Conservation (phyloP, 208 protist species). For the Crithidia acanthocephali region DNA sequence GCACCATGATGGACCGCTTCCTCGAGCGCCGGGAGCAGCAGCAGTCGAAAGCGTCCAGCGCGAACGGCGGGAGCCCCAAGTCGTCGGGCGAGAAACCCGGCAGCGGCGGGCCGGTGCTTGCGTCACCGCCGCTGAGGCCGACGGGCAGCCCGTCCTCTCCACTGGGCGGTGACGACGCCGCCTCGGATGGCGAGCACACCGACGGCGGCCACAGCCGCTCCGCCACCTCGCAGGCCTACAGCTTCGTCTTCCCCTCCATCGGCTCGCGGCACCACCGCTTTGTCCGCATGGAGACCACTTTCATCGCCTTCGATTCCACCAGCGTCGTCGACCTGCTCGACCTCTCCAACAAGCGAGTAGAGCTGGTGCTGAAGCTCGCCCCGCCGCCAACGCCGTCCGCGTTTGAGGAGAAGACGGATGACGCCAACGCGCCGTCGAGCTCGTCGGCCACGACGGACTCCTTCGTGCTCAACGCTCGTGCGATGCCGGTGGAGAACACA, state of each 20-base stretch:
- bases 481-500: slow-evolving; percentile 51
- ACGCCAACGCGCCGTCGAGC: slow-evolving; percentile 25
- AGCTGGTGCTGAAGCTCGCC: slow-evolving; percentile 69
- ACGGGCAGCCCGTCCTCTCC: slow-evolving; percentile 7
- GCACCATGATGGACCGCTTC: slow-evolving; percentile 64
- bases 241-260: slow-evolving; percentile 49
- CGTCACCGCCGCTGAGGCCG: slow-evolving; percentile 10
- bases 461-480: slow-evolving; percentile 62
- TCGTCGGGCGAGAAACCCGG: slow-evolving; percentile 2
- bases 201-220: slow-evolving; percentile 27
- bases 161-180: slow-evolving; percentile 16
- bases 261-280: slow-evolving; percentile 54
- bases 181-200: slow-evolving; percentile 24
- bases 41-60: slow-evolving; percentile 18
- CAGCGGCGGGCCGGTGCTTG: background rate
- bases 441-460: slow-evolving; percentile 53
- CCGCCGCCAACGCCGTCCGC: slow-evolving; percentile 57
- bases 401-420: slow-evolving; percentile 48
- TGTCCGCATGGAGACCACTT: slow-evolving; percentile 73
- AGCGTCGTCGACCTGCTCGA: slow-evolving; percentile 83
- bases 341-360: slow-evolving; percentile 70
- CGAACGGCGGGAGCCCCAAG: slow-evolving; percentile 11
- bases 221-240: slow-evolving; percentile 21
- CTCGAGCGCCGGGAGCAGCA: slow-evolving; percentile 43
- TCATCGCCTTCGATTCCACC: slow-evolving; percentile 78